Evolutionary conservation across 352 stramenopile genomes (phyloP).

Genomic region (Globisporangium parvum): DNA sequence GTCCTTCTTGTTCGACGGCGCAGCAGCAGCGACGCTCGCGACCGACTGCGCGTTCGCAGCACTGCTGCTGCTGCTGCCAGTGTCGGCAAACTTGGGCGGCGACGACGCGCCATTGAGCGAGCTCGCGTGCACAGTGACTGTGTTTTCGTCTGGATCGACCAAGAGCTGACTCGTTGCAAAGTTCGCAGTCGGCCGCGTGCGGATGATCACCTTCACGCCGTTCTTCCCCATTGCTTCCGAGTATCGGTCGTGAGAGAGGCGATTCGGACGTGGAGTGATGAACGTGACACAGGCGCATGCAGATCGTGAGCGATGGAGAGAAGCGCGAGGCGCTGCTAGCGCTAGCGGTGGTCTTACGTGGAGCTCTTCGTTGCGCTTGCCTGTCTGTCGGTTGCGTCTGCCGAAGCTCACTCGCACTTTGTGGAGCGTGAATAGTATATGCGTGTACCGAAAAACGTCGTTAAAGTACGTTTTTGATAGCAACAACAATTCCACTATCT

Average conservation of each 20-base stretch:
- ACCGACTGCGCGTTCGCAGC: conserved; percentile 1
- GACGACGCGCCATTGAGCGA: conserved; percentile 12
- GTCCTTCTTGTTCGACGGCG: conserved; percentile 71
- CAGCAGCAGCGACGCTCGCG: conserved; percentile 12
- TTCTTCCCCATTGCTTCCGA: conserved; percentile 36
- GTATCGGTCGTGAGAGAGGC: neutral
- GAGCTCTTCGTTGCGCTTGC: too few species aligned
- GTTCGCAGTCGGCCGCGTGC: conserved; percentile 67
- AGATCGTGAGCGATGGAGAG: too few species aligned
- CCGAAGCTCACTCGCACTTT: too few species aligned
- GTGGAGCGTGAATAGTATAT: too few species aligned
- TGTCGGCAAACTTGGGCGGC: conserved; percentile 23
- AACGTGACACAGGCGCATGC: too few species aligned
- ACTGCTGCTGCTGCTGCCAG: neutral
- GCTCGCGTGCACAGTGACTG: conserved; percentile 51
- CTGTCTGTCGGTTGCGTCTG: too few species aligned
- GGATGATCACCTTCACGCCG: conserved; percentile 82
- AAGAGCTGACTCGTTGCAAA: conserved; percentile 73
- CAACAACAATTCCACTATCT: too few species aligned
- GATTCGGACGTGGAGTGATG: neutral
- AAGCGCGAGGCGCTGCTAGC: too few species aligned
- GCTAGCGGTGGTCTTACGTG: too few species aligned
- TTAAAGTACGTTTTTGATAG: too few species aligned
- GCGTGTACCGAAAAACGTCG: too few species aligned
- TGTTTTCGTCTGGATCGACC: conserved; percentile 74